Conservation (phyloP, 1,139 yeast species). For the Nadsonia starkeyi-henricii region DNA sequence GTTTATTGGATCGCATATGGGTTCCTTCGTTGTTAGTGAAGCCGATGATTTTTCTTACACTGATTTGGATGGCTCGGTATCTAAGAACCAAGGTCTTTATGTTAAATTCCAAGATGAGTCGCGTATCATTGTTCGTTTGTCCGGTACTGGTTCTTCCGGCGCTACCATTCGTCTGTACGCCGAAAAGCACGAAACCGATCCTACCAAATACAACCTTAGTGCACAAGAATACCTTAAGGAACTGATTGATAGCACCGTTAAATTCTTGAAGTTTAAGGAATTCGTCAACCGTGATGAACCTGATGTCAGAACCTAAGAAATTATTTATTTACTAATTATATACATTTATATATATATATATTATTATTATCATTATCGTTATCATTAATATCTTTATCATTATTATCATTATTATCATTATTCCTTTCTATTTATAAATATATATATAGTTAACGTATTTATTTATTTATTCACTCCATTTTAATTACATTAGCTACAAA, state of each 20-base stretch:
- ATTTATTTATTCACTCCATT: neutral
- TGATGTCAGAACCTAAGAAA: conserved; percentile 59
- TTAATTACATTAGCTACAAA: too few species aligned
- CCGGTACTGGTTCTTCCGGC: conserved; percentile 97
- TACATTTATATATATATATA: too few species aligned
- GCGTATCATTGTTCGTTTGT: conserved; percentile 77
- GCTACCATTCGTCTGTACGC: conserved; percentile 91
- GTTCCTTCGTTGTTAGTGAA: conserved; percentile 42
- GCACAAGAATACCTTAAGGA: conserved; percentile 60
- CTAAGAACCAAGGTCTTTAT: conserved; percentile 82
- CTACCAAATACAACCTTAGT: conserved; percentile 31
- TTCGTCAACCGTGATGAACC: conserved; percentile 76
- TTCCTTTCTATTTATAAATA: too few species aligned
- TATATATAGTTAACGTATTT: neutral
- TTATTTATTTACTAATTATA: too few species aligned
- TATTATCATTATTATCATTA: too few species aligned
- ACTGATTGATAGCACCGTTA: conserved; percentile 50
- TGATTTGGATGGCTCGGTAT: conserved; percentile 86
- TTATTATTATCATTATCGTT: too few species aligned
- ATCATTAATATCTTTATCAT: too few species aligned
- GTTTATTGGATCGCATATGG: conserved; percentile 34
- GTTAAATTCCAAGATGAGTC: conserved; percentile 73
- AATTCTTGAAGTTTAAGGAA: conserved; percentile 58
- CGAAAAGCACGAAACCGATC: conserved; percentile 66
- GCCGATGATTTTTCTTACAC: conserved; percentile 88